These are phyloP conservation scores for Microthlaspi erraticum DNA, from an alignment of 345 rosid species.

Conservation along the genomic window DNA sequence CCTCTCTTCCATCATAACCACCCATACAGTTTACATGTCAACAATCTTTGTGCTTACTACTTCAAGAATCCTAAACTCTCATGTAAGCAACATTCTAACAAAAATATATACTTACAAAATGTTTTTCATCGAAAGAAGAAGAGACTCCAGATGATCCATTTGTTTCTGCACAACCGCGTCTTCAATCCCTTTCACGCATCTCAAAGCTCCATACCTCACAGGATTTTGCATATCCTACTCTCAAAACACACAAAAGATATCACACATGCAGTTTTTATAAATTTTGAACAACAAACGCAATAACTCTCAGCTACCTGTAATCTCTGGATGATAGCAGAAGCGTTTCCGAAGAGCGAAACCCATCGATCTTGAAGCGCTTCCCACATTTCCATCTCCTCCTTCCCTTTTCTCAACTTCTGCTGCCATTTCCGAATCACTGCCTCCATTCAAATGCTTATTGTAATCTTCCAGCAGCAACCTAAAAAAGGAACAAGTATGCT, in stretches of 20 bases:
- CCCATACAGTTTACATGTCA: not conserved
- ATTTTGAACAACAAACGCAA: not conserved
- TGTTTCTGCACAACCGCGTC: slow-evolving; percentile 67
- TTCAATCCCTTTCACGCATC: slow-evolving; percentile 56
- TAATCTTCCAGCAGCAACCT: slow-evolving; percentile 13
- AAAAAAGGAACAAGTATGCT: slow-evolving; percentile 19
- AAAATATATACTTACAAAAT: slow-evolving; percentile 50
- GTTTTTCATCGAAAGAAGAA: slow-evolving; percentile 63
- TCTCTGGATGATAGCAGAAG: slow-evolving; percentile 72
- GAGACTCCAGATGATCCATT: slow-evolving; percentile 64
- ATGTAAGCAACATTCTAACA: slow-evolving; percentile 7
- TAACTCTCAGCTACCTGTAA: slow-evolving; percentile 51
- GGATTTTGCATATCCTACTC: slow-evolving; percentile 58
- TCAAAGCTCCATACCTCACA: slow-evolving; percentile 61
- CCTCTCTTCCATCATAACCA: slow-evolving; percentile 52
- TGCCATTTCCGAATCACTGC: slow-evolving; percentile 68
- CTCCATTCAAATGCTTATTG: slow-evolving; percentile 56
- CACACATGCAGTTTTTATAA: slow-evolving; percentile 13
- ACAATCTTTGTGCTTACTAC: slow-evolving; percentile 5
- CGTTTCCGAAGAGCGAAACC: slow-evolving; percentile 63
- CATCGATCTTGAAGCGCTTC: slow-evolving; percentile 66
- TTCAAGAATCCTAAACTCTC: not conserved
- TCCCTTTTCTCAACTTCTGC: slow-evolving; percentile 61
- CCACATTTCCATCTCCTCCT: slow-evolving; percentile 74
- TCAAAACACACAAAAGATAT: not conserved